Percentiles rank a stretch among this genome's conserved stretches.
Conservation (phyloP, 2,329 filamentous ascomycete species). For the Paramyrothecium roridum region DNA sequence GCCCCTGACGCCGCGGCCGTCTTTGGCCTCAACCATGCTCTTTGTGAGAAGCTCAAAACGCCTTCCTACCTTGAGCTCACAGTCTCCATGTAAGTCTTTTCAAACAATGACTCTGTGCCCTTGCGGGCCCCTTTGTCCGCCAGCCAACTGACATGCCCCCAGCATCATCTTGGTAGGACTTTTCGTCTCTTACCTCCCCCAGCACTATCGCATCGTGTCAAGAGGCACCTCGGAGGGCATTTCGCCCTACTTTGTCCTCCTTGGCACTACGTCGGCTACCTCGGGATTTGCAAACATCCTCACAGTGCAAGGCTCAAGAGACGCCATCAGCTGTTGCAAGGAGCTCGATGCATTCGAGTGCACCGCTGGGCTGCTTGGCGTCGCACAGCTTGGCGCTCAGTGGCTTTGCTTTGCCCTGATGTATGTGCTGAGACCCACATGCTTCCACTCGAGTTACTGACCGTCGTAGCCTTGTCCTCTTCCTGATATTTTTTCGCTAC, state of each 20-base stretch:
- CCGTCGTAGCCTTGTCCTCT: conserved; percentile 73
- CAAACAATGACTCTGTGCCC: background rate
- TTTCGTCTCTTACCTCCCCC: conserved; percentile 88
- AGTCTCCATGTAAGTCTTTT: conserved; percentile 47
- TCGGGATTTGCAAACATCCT: conserved; percentile 91
- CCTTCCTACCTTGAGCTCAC: conserved; percentile 53
- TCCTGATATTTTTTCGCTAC: conserved; percentile 87
- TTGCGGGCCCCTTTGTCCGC: background rate
- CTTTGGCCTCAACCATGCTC: conserved; percentile 15
- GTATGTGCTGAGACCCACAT: conserved; percentile 47
- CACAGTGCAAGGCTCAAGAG: conserved; percentile 75
- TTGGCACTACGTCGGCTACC: conserved; percentile 88
- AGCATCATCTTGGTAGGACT: conserved; percentile 82
- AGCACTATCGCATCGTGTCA: conserved; percentile 87
- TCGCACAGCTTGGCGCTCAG: conserved; percentile 87
- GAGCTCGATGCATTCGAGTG: conserved; percentile 81
- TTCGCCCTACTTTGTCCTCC: conserved; percentile 89
- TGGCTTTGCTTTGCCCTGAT: conserved; percentile 91
- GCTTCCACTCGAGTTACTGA: conserved; percentile 12
- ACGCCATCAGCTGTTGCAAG: conserved; percentile 82
- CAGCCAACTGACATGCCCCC: conserved; percentile 1
- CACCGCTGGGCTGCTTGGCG: conserved; percentile 78
- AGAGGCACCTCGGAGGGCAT: conserved; percentile 88
- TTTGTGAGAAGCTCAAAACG: conserved; percentile 49
- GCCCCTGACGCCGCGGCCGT: conserved; percentile 17